Evolutionary conservation across 345 rosid species (phyloP), one percentile per base, ranked within the genome.

Genomic region (Cochlearia excelsa): DNA sequence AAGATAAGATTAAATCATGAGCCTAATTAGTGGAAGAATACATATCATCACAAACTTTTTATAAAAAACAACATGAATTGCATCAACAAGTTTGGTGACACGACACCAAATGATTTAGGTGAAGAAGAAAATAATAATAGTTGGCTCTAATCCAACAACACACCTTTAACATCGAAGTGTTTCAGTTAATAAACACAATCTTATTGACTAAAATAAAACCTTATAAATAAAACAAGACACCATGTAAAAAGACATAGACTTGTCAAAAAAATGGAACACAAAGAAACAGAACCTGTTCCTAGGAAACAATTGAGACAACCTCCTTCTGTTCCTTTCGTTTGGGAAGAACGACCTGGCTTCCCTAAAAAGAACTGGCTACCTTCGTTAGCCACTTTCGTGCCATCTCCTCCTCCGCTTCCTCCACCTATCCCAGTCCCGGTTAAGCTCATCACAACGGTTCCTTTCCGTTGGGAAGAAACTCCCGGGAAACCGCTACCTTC

Each of bases 331-430:
- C 91, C 99, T 8, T 92, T 86, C 72, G 64, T 84, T 29, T 88
- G 95, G 99, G 99, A 92, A 69, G 86, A 67, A 48, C 74, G 68
- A 66, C 93, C 97, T 1, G 98, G 98, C 37, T 66, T 70, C 41
- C 82, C 96, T 29, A 84, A 84, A 73, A 86, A 70, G 51, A 76
- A 80, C 67, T 88, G 97, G 97, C 80, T 71, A 49, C 84, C 84
- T 9, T 74, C 42, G 11, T 55, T 61, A 52, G 57, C 48, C 79
- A 29, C 59, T 46, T 53, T 61, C 46, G 66, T 57, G 45, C 75
- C 75, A 30, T 53, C 61, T 59, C 75, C 70, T 58, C 75, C 75
- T 45, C 55, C 31, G 29, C 74, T 70, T 51, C 80, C 72, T 0
- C 61, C 74, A 4, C 64, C 54, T 38, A 54, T 69, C 47, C 67